Base-by-base conservation (phyloP, 441 rosid species). In the Euphorbia celastroides region DNA sequence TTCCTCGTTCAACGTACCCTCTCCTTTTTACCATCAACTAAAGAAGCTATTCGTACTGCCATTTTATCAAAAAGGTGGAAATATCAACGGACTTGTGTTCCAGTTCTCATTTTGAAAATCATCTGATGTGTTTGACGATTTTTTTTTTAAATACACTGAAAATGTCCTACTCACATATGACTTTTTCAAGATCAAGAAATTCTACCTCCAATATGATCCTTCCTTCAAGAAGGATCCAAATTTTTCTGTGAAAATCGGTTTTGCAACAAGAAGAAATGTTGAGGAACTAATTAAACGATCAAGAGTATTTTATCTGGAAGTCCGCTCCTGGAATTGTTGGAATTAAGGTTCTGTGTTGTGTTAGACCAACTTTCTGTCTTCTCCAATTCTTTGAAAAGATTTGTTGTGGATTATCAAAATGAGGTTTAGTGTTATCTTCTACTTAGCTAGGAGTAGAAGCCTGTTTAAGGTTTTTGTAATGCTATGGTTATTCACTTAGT, bases 1-100 rank as follows among this genome's bases (percentile, higher is more conserved):
- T n/a, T 4, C 5, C 16, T 71, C 34, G 17, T 75, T n/a, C 70
- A 67, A 7, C 66, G 57, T 13, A 34, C 9, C 9, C 38, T 34
- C 5, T 34, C 38, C 38, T 34, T 34, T 34, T 34, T 34, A 14
- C 44, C 44, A 3, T 41, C 44, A 41, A 41, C 5, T 14, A 41
- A 41, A 41, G 44, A 41, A 41, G 44, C 44, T 41, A 41, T 41
- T 41, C 44, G 44, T 2, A 3, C 5, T 10, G 12, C 13, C 44
- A 41, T 41, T 41, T 41, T 41, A 41, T 41, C 44, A 41, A 41
- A 41, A 41, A 41, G 44, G 44, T 41, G 44, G 44, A 3, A 41
- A 14, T 2, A 41, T 41, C 44, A 41, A 41, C 12, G 44, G 44
- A 41, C 44, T 10, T 14, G 12, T 10, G 44, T 41, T 41, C 44